Evolutionary conservation across 176 grass and related monocot genomes (phyloP), one percentile per base, ranked within the genome.

Genomic region (Ananas comosus): DNA sequence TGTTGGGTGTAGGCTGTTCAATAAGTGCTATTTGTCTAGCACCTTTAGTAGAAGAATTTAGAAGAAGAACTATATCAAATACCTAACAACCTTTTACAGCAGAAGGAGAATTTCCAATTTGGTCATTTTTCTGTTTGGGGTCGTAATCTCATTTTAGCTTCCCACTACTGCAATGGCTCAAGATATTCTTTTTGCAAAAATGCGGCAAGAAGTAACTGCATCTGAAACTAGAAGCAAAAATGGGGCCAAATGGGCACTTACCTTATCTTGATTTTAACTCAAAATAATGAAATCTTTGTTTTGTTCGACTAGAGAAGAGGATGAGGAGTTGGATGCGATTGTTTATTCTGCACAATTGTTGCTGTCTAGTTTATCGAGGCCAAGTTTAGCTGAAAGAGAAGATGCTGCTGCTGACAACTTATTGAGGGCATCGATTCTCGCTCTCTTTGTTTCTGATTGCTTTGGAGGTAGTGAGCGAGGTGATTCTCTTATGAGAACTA

Each of bases 391-490:
- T 9, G 64, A 77, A 79, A 81, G 51, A 22, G 86, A 92, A 28
- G 88, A 88, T 49, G 80, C 85, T 73, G 75, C 71, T 70, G 80
- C 76, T 51, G 74, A 83, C 61, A 82, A 99, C 73, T 76, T 92
- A 51, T 56, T 81, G 63, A 90, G 89, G 77, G 86, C 84, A 49
- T 99, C 94, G 27, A 73, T 93, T 75, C 80, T 99, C 63, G 86
- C 94, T 66, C 85, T 99, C 65, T 99, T 99, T 81, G 94, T 99
- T 77, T 99, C 94, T 42, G 94, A 99, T 78, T 99, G 89, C 72
- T 93, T 99, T 86, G 94, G 94, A 57, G 94, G 94, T 42, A 87
- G 86, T 78, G 94, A 93, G 79, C 85, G 94, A 79, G 85, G 78
- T 59, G 82, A 48, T 68, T 99, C 82, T 70, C 77, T 99, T 68